Evolutionary conservation across 2,329 filamentous ascomycete genomes (phyloP).

Genomic region (Hymenoscyphus fructigenus): DNA sequence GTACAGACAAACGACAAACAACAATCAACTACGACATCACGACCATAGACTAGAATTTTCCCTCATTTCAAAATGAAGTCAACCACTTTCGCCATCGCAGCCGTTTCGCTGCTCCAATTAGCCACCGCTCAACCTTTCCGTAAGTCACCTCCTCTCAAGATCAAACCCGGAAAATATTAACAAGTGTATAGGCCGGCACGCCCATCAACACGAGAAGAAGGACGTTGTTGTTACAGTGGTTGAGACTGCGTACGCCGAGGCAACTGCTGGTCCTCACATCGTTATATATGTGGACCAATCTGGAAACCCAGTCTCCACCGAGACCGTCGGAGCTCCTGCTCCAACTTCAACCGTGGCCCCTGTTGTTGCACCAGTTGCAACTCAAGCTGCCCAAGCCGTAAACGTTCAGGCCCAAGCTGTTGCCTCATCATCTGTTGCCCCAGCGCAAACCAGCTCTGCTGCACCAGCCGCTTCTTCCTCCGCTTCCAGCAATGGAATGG

Average conservation of each 20-base stretch:
- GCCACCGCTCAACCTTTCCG: conserved; percentile 43
- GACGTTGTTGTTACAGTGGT: conserved; percentile 8
- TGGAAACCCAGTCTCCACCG: conserved; percentile 50
- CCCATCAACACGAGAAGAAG: conserved; percentile 32
- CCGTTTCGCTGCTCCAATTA: conserved; percentile 42
- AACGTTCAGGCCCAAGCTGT: conserved; percentile 4
- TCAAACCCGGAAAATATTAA: neutral
- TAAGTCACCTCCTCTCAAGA: conserved; percentile 10
- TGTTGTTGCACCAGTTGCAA: conserved; percentile 8
- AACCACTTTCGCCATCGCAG: conserved; percentile 38
- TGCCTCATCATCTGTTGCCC: neutral
- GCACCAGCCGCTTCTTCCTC: conserved; percentile 6
- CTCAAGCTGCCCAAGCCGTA: conserved; percentile 2
- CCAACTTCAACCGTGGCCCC: conserved; percentile 7
- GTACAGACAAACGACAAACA: conserved; percentile 15
- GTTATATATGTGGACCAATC: conserved; percentile 62
- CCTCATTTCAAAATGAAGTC: conserved; percentile 45
- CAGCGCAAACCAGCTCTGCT: conserved; percentile 1
- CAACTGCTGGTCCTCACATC: conserved; percentile 38
- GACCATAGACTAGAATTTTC: conserved; percentile 18
- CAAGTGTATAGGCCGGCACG: conserved; percentile 24
- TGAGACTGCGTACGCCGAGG: conserved; percentile 36
- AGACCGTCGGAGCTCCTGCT: conserved; percentile 27
- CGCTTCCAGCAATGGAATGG: conserved; percentile 37
- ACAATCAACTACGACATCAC: conserved; percentile 15